Evolutionary conservation across 1,139 yeast genomes (phyloP).

Genomic region (Petasospora fabianii): DNA sequence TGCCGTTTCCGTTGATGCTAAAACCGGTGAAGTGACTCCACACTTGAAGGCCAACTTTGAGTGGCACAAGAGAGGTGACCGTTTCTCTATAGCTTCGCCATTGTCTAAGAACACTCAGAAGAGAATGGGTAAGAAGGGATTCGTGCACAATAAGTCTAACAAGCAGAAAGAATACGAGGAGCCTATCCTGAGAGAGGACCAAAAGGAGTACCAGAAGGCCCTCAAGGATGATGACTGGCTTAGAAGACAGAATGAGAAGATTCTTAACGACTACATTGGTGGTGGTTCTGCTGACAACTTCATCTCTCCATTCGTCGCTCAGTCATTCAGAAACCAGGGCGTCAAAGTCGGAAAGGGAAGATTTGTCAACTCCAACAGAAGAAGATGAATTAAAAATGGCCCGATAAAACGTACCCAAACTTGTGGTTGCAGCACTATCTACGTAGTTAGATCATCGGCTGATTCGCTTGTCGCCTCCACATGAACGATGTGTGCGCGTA

Average conservation of each 20-base stretch:
- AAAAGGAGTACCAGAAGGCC: conserved; percentile 87
- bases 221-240: conserved; percentile 87
- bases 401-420: background rate
- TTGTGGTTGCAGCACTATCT: no score
- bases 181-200: conserved; percentile 81
- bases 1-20: conserved; percentile 79
- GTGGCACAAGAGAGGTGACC: conserved; percentile 90
- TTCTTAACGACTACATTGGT: conserved; percentile 84
- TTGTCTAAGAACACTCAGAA: conserved; percentile 60
- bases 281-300: conserved; percentile 92
- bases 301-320: conserved; percentile 83
- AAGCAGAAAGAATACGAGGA: conserved; percentile 53
- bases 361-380: conserved; percentile 63
- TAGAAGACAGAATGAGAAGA: conserved; percentile 79
- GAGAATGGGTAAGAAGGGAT: conserved; percentile 68
- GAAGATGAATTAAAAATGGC: conserved; percentile 29
- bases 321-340: conserved; percentile 59
- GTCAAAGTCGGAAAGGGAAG: conserved; percentile 84
- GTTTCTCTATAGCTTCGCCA: conserved; percentile 73
- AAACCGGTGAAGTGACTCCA: conserved; percentile 82
- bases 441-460: no score
- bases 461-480: no score
- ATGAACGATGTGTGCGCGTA: background rate
- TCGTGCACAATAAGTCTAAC: conserved; percentile 61
- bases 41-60: conserved; percentile 88